Base-by-base conservation (phyloP, 176 grass and related monocot species). In the Oryza glaberrima region DNA sequence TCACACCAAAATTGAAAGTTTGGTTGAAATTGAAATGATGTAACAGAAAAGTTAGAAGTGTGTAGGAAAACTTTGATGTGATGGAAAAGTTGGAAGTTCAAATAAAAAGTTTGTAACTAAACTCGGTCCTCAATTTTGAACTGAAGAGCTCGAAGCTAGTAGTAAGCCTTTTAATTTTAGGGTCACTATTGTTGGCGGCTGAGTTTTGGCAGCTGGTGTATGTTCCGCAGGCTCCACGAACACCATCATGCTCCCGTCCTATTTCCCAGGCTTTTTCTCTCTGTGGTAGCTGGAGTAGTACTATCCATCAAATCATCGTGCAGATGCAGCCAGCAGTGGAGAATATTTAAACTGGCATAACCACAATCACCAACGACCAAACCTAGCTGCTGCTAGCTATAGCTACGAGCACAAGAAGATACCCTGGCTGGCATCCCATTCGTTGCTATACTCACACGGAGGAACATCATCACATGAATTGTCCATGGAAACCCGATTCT, bases 141-240 rank as follows among this genome's bases (percentile, higher is more conserved):
- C 6, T 58, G 6, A 54, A 54, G 47, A 3, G 30, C 47, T 49
- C 14, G 13, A 52, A 52, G n/a, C 58, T 63, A 63, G 20, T 63
- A 63, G 3, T 20, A 23, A 23, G 7, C 19, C 73, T 1, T 30
- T 11, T 75, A 20, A 46, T 9, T 10, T 19, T 9, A 78, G 34
- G 6, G 22, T n/a, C 4, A 70, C 77, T 85, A 69, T 81, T 76
- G 32, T 45, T 67, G 43, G 72, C 77, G 88, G 77, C 77, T 76
- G 71, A 77, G 9, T 32, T 41, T 36, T 67, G 26, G 7, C 38
- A 16, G 71, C 79, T 65, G 44, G 51, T 85, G 65, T 52, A 35
- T 25, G 52, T 15, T 19, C 10, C 49, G 16, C 9, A 3, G 44
- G 51, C 71, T 76, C 52, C 7, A 81, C 63, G 64, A 85, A 51